phyloP scores from a whole-genome alignment of 768 basidiomycete genomes.

The Neoboletus subvelutipes region DNA sequence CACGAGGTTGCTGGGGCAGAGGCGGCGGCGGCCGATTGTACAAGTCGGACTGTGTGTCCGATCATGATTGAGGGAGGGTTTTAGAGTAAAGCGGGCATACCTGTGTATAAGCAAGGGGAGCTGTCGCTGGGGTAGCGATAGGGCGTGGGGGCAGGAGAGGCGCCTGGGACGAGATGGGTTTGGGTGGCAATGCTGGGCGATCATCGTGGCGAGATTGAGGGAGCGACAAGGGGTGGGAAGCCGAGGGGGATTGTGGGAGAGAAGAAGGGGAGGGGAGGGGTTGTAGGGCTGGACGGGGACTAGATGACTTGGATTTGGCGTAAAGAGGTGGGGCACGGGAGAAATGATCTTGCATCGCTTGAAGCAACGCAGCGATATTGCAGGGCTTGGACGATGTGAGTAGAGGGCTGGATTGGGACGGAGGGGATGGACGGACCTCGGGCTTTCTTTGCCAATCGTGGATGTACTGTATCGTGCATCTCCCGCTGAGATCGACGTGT shows the following conservation, averaged over 20 bases:
- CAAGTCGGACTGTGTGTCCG: conserved; percentile 22
- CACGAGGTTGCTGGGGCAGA: conserved; percentile 25
- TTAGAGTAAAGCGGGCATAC: conserved; percentile 18
- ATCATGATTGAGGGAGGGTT: background rate
- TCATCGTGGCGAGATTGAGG: conserved; percentile 22
- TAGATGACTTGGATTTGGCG: conserved; percentile 61
- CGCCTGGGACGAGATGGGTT: conserved; percentile 28
- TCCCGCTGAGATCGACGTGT: conserved; percentile 79
- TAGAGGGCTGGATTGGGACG: background rate
- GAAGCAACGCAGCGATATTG: conserved; percentile 67
- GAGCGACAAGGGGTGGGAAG: conserved; percentile 22
- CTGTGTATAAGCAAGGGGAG: conserved; percentile 14
- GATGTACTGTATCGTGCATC: conserved; percentile 66
- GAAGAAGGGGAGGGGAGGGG: conserved; percentile 17
- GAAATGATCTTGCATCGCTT: conserved; percentile 80
- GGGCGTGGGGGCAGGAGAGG: conserved; percentile 19
- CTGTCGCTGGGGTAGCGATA: conserved; percentile 3
- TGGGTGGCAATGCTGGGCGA: conserved; percentile 41
- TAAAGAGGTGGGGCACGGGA: conserved; percentile 88
- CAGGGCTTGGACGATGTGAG: conserved; percentile 55
- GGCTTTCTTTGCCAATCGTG: conserved; percentile 77
- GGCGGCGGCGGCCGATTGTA: conserved; percentile 40
- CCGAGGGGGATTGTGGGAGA: conserved; percentile 18
- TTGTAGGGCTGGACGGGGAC: conserved; percentile 23
- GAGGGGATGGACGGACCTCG: conserved; percentile 41